A percentile compares a stretch with the other conserved stretches of the same genome.
Conservation (phyloP, 768 basidiomycete genomes). For the Porpolomopsis calyptriformis region DNA sequence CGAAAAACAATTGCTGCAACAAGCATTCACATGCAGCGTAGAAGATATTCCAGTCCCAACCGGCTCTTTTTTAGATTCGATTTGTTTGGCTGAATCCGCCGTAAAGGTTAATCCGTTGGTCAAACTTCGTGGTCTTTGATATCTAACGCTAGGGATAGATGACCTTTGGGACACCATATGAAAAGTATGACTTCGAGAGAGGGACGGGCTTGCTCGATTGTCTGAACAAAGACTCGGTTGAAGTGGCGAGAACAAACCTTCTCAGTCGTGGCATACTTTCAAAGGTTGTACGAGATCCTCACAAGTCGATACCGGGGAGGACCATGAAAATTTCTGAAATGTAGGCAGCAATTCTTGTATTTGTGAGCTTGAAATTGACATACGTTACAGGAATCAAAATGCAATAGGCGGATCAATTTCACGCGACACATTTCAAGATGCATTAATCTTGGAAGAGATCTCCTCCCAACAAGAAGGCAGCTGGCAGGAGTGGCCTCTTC, state of each 20-base stretch:
- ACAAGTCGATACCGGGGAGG: conserved; percentile 59
- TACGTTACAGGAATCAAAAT: conserved; percentile 47
- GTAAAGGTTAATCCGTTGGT: conserved; percentile 44
- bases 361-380: neutral
- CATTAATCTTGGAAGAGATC: conserved; percentile 49
- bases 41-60: conserved; percentile 27
- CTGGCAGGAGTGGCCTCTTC: conserved; percentile 71
- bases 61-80: conserved; percentile 26
- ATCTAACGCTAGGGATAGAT: conserved; percentile 37
- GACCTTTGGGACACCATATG: conserved; percentile 63
- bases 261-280: conserved; percentile 56
- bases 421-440: conserved; percentile 62
- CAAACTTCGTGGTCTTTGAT: neutral
- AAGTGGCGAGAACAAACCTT: conserved; percentile 47
- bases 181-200: conserved; percentile 50
- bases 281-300: conserved; percentile 51
- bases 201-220: conserved; percentile 48
- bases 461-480: conserved; percentile 35
- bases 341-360: conserved; percentile 22
- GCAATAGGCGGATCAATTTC: conserved; percentile 54
- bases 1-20: conserved; percentile 53
- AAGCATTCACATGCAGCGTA: conserved; percentile 39
- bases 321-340: conserved; percentile 66
- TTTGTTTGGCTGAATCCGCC: conserved; percentile 53
- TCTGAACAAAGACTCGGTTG: conserved; percentile 46